phyloP scores from a whole-genome alignment of 371 early-diverging fungal species.

The Saksenaea oblongispora region DNA sequence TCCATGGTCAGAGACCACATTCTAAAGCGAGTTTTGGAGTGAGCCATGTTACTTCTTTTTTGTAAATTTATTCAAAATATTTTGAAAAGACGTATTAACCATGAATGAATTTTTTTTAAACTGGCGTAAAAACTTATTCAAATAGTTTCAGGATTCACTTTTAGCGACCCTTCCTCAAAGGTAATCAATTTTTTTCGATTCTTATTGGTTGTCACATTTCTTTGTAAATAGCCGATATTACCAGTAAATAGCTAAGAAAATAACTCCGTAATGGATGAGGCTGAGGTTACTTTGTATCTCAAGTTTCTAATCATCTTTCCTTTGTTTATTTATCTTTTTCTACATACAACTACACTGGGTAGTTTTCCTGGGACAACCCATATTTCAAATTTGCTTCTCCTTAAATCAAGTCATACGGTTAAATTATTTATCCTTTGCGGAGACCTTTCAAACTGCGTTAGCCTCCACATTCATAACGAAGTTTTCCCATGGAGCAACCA shows the following conservation, averaged over 20 bases:
- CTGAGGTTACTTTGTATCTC: too few relatives aligned
- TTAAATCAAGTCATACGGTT: background rate
- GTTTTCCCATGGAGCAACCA: conserved; percentile 8
- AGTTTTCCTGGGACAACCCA: background rate
- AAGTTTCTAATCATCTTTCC: too few relatives aligned
- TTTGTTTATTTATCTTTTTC: too few relatives aligned
- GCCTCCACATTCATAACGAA: background rate
- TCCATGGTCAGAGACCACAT: too few relatives aligned
- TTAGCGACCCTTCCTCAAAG: too few relatives aligned
- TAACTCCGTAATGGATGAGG: too few relatives aligned
- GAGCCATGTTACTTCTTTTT: background rate
- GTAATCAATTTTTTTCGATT: too few relatives aligned
- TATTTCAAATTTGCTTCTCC: background rate
- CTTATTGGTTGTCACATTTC: background rate
- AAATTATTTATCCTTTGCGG: background rate
- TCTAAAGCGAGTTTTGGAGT: background rate
- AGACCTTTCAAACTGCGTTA: background rate
- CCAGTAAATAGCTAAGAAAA: background rate
- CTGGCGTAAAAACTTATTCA: too few relatives aligned
- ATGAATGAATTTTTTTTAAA: too few relatives aligned
- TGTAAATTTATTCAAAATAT: background rate
- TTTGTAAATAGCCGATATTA: background rate
- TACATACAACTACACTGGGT: background rate
- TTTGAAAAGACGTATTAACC: background rate
- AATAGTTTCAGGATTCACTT: too few relatives aligned